Evolutionary conservation across 495 filamentous ascomycete species (phyloP).

Genomic region (Xylaria longipes): DNA sequence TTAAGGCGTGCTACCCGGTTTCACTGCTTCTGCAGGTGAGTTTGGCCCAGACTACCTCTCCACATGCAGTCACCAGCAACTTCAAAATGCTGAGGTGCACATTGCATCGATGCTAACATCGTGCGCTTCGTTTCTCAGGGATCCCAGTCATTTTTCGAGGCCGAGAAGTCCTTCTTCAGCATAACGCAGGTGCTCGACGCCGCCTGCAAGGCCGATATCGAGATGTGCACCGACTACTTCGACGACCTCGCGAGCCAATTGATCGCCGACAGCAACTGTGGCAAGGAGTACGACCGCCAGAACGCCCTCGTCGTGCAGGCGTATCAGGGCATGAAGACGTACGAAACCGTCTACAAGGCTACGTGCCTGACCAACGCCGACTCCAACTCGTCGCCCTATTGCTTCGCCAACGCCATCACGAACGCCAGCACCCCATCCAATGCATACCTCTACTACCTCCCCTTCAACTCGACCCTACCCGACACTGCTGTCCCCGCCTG

Average conservation of each 20-base stretch:
- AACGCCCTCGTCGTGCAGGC: conserved; percentile 76
- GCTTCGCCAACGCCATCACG: conserved; percentile 84
- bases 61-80: neutral
- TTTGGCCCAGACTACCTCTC: neutral
- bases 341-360: conserved; percentile 77
- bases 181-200: conserved; percentile 75
- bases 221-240: conserved; percentile 66
- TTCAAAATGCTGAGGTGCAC: neutral
- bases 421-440: conserved; percentile 71
- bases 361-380: conserved; percentile 68
- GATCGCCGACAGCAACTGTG: conserved; percentile 66
- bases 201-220: conserved; percentile 69
- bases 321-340: conserved; percentile 74
- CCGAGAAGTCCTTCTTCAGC: conserved; percentile 64
- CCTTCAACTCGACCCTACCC: conserved; percentile 74
- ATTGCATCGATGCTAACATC: neutral
- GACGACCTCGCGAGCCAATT: conserved; percentile 63
- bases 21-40: conserved; percentile 72
- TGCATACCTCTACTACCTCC: conserved; percentile 81
- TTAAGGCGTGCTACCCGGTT: conserved; percentile 73
- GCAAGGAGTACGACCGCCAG: conserved; percentile 65
- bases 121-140: conserved; percentile 38
- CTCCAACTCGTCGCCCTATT: conserved; percentile 61
- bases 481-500: conserved; percentile 69
- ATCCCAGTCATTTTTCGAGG: conserved; percentile 75